Base-by-base conservation (phyloP, 768 basidiomycete species). In the Guyanaporus albipodus region DNA sequence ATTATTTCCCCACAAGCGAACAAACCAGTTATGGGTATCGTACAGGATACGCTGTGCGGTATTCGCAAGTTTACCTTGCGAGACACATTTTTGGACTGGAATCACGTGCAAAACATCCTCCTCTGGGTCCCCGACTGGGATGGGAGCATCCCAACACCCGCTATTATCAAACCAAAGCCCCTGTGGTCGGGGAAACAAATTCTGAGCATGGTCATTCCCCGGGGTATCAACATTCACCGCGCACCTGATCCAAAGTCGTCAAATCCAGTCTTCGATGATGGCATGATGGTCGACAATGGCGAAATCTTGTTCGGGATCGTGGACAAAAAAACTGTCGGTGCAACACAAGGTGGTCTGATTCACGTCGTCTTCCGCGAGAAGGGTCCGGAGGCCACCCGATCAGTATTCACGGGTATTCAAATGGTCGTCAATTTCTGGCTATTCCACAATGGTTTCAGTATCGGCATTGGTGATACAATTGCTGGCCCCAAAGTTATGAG, bases 1-100 rank as follows among this genome's bases (percentile, higher is more conserved):
- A 99, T 99, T 59, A 92, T 99, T 54, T 98, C 95, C 7, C 96
- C 96, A 0, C 96, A 99, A 76, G 95, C 95, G 41, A 99, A 98
- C 73, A 97, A 97, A 69, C 95, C 95, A 15, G 94, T 97, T 58
- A 99, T 99, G 95, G 96, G 92, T 50, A 98, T 99, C 58, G 95
- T 99, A 24, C 96, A 99, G 67, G 96, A 99, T 63, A 98, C 96
- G 1, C 83, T 99, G 1, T 96, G 93, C 61, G 96, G 96, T 60
- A 85, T 98, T 44, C 86, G 96, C 46, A 98, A 98, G 68, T 92
- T 98, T 64, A 98, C 96, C 0, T 73, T 98, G 6, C 91, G 94
- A 21, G 96, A 98, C 62, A 82, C 84, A 15, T 97, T 98, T 73
- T 71, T 96, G 63, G 96, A 98, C 55, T 96, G 92, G 92, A 84